Evolutionary conservation across 441 rosid species (phyloP), one percentile per base, ranked within the genome.

Genomic region (Adansonia rubrostipa): DNA sequence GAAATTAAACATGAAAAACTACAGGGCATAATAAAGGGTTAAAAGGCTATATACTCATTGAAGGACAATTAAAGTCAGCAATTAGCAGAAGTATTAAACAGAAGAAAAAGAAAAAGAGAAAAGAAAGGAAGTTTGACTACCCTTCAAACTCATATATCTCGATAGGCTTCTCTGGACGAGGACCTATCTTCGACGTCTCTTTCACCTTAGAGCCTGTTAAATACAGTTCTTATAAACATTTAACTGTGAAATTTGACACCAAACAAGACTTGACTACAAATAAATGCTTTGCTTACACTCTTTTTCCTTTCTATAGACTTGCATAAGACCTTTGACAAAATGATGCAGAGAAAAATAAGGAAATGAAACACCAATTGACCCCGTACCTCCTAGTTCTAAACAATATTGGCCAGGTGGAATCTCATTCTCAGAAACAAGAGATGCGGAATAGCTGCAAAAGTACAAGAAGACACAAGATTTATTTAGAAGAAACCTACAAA

Each of bases 61-160:
- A 83, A 15, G 19, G 72, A 40, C 44, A 1, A 28, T 28, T 19
- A 56, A 13, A 68, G 57, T 62, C n/a, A 61, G 62, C 3, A 72
- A 56, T 77, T 58, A 17, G 63, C 67, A 53, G 33, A 50, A 65
- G 72, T 28, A 58, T 74, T 28, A 28, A 28, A 28, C n/a, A 58
- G 44, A 3, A 3, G 36, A 28, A 28, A 28, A 28, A 28, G 36
- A 28, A 28, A 28, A 28, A 28, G 36, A 28, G 36, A 28, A 28
- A 28, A 28, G 36, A 28, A 28, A 28, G 36, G 36, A 28, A 28
- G 36, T 28, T 28, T 40, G 15, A 61, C 50, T 87, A 93, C 99
- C 99, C 84, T 89, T 93, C 99, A 85, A 92, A 95, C 82, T 95
- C 99, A 40, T 95, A 95, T 45, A 93, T 90, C 89, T 92, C 98